Evolutionary conservation across 371 early-diverging fungal genomes (phyloP).

Genomic region (Basidiobolus meristosporus): DNA sequence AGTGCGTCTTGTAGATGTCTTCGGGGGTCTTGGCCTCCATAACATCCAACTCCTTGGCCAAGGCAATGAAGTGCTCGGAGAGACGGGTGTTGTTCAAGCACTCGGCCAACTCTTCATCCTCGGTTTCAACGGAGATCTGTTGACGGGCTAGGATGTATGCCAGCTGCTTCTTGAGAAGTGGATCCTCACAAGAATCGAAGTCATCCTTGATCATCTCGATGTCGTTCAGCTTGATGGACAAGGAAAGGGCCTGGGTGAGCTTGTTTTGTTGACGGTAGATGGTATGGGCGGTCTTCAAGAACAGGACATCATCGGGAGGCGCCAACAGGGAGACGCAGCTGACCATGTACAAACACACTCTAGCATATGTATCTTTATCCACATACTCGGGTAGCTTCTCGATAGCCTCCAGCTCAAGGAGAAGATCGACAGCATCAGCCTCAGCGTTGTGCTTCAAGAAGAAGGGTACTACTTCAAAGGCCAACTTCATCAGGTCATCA

Average conservation of each 20-base stretch:
- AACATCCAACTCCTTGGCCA: conserved; percentile 85
- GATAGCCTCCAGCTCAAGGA: conserved; percentile 74
- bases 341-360: conserved; percentile 90
- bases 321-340: conserved; percentile 80
- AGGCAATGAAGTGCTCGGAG: conserved; percentile 64
- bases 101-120: conserved; percentile 60
- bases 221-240: conserved; percentile 74
- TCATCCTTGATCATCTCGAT: conserved; percentile 67
- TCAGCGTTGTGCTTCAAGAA: conserved; percentile 93
- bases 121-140: conserved; percentile 59
- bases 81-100: conserved; percentile 77
- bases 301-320: conserved; percentile 73
- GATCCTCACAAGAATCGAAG: conserved; percentile 67
- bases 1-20: conserved; percentile 91
- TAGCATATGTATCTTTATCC: conserved; percentile 77
- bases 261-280: conserved; percentile 72
- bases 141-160: conserved; percentile 87
- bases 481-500: conserved; percentile 46
- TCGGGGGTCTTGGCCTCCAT: conserved; percentile 90
- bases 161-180: conserved; percentile 77
- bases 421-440: conserved; percentile 91
- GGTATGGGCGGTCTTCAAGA: conserved; percentile 70
- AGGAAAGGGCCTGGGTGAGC: conserved; percentile 60
- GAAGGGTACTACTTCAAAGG: conserved; percentile 78
- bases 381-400: conserved; percentile 57